phyloP scores from a whole-genome alignment of 2,329 filamentous ascomycete species.

The Fusarium pseudoanthophilum region DNA sequence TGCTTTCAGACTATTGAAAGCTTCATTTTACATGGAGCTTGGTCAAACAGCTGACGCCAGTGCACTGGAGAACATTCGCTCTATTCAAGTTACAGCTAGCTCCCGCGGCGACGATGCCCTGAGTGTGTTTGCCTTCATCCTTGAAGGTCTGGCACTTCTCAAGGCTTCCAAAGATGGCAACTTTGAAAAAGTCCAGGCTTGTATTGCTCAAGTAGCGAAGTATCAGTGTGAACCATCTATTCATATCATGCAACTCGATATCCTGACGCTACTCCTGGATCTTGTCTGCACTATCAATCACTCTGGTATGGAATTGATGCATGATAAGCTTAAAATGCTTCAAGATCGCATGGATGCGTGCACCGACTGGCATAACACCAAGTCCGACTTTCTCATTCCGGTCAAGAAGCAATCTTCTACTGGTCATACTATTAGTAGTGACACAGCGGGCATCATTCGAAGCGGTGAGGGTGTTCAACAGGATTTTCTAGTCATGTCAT shows the following conservation, averaged over 20 bases:
- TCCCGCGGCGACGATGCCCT: slow-evolving; percentile 71
- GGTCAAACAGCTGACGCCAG: slow-evolving; percentile 69
- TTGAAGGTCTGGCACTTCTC: slow-evolving; percentile 77
- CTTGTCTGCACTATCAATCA: slow-evolving; percentile 75
- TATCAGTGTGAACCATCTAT: slow-evolving; percentile 74
- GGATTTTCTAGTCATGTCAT: slow-evolving; percentile 69
- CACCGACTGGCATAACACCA: slow-evolving; percentile 59
- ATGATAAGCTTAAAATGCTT: slow-evolving; percentile 69
- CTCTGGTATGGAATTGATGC: slow-evolving; percentile 66
- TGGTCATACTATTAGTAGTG: slow-evolving; percentile 63
- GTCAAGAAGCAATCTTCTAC: slow-evolving; percentile 63
- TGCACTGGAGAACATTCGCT: slow-evolving; percentile 75
- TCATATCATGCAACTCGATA: slow-evolving; percentile 71
- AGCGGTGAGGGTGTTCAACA: slow-evolving; percentile 57
- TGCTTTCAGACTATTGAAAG: slow-evolving; percentile 78
- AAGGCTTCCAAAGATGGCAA: slow-evolving; percentile 72
- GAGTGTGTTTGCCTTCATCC: slow-evolving; percentile 70
- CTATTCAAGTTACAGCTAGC: slow-evolving; percentile 68
- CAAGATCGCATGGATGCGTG: slow-evolving; percentile 71
- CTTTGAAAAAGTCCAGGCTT: slow-evolving; percentile 76
- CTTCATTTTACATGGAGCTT: slow-evolving; percentile 73
- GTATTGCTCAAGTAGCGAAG: slow-evolving; percentile 78
- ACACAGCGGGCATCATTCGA: slow-evolving; percentile 65
- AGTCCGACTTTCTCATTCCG: slow-evolving; percentile 64
- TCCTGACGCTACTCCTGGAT: slow-evolving; percentile 74